Conservation (phyloP, 495 filamentous ascomycete genomes). For the Cetradonia linearis region DNA sequence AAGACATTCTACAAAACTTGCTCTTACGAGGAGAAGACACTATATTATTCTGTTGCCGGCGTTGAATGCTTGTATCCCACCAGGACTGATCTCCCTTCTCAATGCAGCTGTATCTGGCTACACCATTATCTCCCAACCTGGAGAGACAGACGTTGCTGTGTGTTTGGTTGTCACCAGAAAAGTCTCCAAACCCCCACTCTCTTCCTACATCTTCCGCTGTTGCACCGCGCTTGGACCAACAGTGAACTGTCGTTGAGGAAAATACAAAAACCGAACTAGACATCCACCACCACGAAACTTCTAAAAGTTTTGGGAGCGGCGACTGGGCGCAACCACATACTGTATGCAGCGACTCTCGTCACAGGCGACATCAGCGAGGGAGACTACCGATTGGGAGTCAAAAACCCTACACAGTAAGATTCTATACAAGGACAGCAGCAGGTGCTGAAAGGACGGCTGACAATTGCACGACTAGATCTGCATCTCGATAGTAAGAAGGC, state of each 20-base stretch:
- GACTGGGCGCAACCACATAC: slow-evolving; percentile 42
- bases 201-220: not conserved
- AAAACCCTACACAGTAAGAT: slow-evolving; percentile 4
- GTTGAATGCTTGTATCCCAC: not conserved
- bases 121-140: not conserved
- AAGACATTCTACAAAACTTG: no score
- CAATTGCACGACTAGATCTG: slow-evolving; percentile 1
- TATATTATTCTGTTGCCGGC: not conserved
- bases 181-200: slow-evolving; percentile 12
- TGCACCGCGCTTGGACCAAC: not conserved
- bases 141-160: slow-evolving; percentile 7
- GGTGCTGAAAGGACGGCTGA: not conserved
- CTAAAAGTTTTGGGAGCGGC: slow-evolving; percentile 33
- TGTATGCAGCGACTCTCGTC: slow-evolving; percentile 35
- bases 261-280: not conserved
- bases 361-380: slow-evolving; percentile 17
- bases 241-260: not conserved
- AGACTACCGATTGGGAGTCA: slow-evolving; percentile 27
- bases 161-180: slow-evolving; percentile 14
- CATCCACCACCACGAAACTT: not conserved
- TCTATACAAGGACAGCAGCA: not conserved
- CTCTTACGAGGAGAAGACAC: not conserved
- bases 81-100: not conserved
- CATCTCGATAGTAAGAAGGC: not conserved
- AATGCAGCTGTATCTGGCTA: slow-evolving; percentile 10